A percentile compares a stretch with the other conserved stretches of the same genome.
phyloP scores from a whole-genome alignment of 805 yeast species.

The Starmerella ratchasimensis region DNA sequence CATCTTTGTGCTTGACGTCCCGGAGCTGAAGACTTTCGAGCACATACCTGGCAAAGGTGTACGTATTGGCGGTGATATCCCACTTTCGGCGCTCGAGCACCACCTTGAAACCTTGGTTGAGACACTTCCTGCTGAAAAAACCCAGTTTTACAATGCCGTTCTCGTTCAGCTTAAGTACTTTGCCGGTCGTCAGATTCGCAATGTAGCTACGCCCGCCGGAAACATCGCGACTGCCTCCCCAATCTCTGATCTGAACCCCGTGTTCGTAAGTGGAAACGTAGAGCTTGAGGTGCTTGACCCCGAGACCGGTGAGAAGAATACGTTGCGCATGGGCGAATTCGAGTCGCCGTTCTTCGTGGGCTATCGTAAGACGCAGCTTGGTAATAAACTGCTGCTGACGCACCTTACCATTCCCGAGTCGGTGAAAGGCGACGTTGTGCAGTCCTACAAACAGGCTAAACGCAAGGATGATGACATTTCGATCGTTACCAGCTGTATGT shows the following conservation, averaged over 20 bases:
- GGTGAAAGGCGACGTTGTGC: conserved; percentile 27
- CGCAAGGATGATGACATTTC: conserved; percentile 40
- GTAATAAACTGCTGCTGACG: conserved; percentile 28
- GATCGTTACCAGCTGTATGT: conserved; percentile 34
- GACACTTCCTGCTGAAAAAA: conserved; percentile 19
- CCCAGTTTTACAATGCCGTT: conserved; percentile 30
- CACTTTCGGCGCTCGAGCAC: conserved; percentile 31
- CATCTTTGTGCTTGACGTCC: conserved; percentile 33
- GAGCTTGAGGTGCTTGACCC: conserved; percentile 28
- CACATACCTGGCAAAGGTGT: conserved; percentile 32
- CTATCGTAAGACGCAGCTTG: conserved; percentile 32
- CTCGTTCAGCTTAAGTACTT: conserved; percentile 33
- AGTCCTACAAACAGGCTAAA: conserved; percentile 35
- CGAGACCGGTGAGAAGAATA: conserved; percentile 20
- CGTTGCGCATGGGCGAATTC: conserved; percentile 28
- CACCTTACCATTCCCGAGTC: conserved; percentile 33
- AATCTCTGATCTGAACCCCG: conserved; percentile 36
- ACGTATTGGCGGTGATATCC: conserved; percentile 33
- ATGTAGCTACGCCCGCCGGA: conserved; percentile 39
- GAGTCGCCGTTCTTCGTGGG: conserved; percentile 30
- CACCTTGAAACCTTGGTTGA: conserved; percentile 25
- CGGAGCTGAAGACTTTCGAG: conserved; percentile 28
- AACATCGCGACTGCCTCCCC: conserved; percentile 39
- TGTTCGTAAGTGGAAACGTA: conserved; percentile 33
- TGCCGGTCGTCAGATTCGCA: conserved; percentile 38